Conservation (phyloP, 306 rosid genomes). For the Canavalia gladiata region DNA sequence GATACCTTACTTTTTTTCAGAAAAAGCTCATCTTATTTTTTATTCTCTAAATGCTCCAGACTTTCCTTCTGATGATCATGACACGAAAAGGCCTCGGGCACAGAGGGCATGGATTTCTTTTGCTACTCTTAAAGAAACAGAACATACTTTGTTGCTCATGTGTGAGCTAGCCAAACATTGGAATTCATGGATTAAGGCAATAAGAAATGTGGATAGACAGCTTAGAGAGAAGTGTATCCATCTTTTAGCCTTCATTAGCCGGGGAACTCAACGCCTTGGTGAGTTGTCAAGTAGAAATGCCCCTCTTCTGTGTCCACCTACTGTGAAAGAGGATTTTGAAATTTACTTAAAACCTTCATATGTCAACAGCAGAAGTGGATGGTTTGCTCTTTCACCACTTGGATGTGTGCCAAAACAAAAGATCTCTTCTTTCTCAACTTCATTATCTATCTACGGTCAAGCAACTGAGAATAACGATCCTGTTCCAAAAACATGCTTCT, state of each 20-base stretch:
- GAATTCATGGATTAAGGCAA: constrained; percentile 82
- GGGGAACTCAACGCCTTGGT: constrained; percentile 75
- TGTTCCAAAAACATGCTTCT: constrained; percentile 68
- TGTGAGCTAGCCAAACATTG: constrained; percentile 87
- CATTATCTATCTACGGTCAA: constrained; percentile 59
- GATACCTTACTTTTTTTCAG: constrained; percentile 80
- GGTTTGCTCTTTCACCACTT: constrained; percentile 86
- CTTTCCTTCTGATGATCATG: constrained; percentile 77
- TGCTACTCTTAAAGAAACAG: constrained; percentile 78
- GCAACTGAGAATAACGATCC: constrained; percentile 54
- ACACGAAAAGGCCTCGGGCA: constrained; percentile 81
- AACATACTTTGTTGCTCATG: constrained; percentile 84
- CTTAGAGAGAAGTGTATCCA: constrained; percentile 93
- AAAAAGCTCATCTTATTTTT: constrained; percentile 75
- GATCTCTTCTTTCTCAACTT: constrained; percentile 62
- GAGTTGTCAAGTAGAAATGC: constrained; percentile 63
- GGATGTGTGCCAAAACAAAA: constrained; percentile 72
- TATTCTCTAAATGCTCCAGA: constrained; percentile 78
- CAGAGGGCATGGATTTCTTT: constrained; percentile 72
- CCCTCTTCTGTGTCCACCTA: constrained; percentile 79
- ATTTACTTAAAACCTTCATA: constrained; percentile 69
- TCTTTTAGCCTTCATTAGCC: constrained; percentile 90
- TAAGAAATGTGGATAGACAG: constrained; percentile 72
- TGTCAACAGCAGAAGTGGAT: constrained; percentile 77
- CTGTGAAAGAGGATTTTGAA: constrained; percentile 83